Base-by-base conservation (phyloP, 1,139 yeast species). In the Geotrichum candidum region DNA sequence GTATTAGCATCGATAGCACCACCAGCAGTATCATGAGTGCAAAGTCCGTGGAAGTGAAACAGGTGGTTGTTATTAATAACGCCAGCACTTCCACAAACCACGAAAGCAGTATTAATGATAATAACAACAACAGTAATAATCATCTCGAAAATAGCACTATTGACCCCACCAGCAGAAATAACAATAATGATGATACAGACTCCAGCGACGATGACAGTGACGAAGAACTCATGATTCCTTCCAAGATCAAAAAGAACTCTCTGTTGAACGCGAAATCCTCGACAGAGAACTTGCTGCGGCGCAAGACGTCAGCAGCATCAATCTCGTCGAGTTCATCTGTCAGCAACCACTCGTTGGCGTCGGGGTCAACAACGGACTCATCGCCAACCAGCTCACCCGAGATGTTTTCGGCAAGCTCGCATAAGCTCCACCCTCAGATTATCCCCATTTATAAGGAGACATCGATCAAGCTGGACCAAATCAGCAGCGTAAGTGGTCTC, bases 401-500 rank as follows among this genome's bases (percentile, higher is more conserved):
- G 10, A 35, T 33, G 38, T 33, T 33, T 33, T 33, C 38, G 11
- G 38, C 38, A 33, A 33, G 38, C 38, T 33, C 38, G 38, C 38
- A 33, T 45, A 65, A 65, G 48, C 63, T 72, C 53, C 74, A 72
- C 60, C 74, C 74, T 2, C 73, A 71, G 23, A 72, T 72, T 57
- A 68, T 67, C 22, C 72, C 72, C 7, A 67, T 72, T 23, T 72
- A 66, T 59, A 66, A 68, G 57, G 74, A 69, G 59, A 69, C 74
- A 13, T 63, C 68, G 9, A 68, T 69, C 38, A 67, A 70, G 56
- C 64, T 72, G 54, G 73, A 71, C 18, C 67, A 67, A 51, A 65
- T 71, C 55, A 65, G 31, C 35, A 23, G 23, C 35, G 57, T 54
- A 45, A 54, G 57, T 54, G 23, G 7, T 45, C 4, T 9, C 18